Percentiles rank a stretch among this genome's conserved stretches.
Evolutionary conservation across 2,329 filamentous ascomycete genomes (phyloP).

Genomic region (Tothia fuscella): DNA sequence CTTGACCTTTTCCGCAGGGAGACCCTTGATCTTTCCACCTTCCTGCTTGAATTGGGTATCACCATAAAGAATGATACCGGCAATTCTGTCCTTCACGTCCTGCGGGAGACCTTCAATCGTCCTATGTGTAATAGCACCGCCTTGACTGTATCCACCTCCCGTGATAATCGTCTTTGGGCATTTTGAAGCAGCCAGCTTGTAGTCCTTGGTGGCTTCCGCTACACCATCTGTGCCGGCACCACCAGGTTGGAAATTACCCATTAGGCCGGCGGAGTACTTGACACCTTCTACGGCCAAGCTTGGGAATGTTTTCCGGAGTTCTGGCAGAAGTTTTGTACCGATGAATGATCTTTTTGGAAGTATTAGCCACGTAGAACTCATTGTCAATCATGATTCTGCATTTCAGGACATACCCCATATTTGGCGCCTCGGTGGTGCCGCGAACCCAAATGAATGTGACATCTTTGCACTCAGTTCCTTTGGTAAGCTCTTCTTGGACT

Average conservation of each 20-base stretch:
- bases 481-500: neutral
- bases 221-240: constrained; percentile 25
- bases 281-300: constrained; percentile 16
- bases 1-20: constrained; percentile 21
- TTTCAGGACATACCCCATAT: constrained; percentile 19
- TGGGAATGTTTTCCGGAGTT: neutral
- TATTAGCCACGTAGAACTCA: neutral
- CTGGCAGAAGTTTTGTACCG: neutral
- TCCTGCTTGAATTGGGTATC: constrained; percentile 30
- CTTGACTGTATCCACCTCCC: constrained; percentile 31
- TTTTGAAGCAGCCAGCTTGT: constrained; percentile 25
- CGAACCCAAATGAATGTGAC: constrained; percentile 31
- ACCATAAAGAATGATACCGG: constrained; percentile 28
- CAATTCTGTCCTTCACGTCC: constrained; percentile 20
- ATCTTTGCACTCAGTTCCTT: constrained; percentile 19
- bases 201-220: constrained; percentile 23
- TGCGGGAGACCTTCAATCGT: constrained; percentile 20
- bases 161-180: constrained; percentile 28
- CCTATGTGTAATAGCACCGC: constrained; percentile 27
- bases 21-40: constrained; percentile 22
- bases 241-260: constrained; percentile 21
- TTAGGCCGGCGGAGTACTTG: constrained; percentile 25
- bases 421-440: constrained; percentile 28
- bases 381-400: neutral
- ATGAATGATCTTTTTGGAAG: neutral